Percentiles rank a stretch among this genome's conserved stretches.
phyloP scores from a whole-genome alignment of 2,329 filamentous ascomycete species.

The Trichophyton rubrum region DNA sequence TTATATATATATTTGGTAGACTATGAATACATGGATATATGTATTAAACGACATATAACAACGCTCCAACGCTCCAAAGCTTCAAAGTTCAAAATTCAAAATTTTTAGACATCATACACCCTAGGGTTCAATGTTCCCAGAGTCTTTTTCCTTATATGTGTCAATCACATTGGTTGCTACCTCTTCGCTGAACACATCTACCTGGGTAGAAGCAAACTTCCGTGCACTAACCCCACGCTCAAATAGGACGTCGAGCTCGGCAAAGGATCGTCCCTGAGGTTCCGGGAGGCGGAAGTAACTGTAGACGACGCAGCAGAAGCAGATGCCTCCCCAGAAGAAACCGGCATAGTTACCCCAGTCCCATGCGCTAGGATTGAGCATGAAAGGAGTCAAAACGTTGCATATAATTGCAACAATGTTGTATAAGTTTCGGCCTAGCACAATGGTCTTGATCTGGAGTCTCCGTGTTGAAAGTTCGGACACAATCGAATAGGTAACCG shows the following conservation, averaged over 20 bases:
- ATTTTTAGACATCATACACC: neutral
- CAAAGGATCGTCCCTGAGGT: constrained; percentile 66
- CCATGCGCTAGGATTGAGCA: constrained; percentile 81
- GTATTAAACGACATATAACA: neutral
- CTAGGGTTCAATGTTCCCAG: neutral
- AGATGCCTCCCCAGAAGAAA: constrained; percentile 78
- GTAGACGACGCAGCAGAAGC: constrained; percentile 69
- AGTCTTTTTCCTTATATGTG: constrained; percentile 6
- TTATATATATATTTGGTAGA: neutral
- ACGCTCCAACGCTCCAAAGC: neutral
- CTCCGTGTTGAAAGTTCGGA: constrained; percentile 70
- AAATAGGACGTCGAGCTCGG: constrained; percentile 75
- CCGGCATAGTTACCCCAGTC: constrained; percentile 78
- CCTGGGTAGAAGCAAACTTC: constrained; percentile 43
- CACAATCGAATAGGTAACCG: constrained; percentile 80
- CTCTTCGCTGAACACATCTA: constrained; percentile 14
- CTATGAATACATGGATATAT: neutral
- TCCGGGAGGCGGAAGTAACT: constrained; percentile 73
- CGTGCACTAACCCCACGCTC: constrained; percentile 58
- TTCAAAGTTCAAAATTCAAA: too few relatives aligned
- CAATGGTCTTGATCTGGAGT: constrained; percentile 83
- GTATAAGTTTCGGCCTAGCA: constrained; percentile 68
- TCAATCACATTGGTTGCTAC: constrained; percentile 10
- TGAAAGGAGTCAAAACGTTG: constrained; percentile 75
- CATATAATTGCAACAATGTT: constrained; percentile 74